Evolutionary conservation across 140 eudicot species (phyloP).

Genomic region (Bidens hawaiensis): DNA sequence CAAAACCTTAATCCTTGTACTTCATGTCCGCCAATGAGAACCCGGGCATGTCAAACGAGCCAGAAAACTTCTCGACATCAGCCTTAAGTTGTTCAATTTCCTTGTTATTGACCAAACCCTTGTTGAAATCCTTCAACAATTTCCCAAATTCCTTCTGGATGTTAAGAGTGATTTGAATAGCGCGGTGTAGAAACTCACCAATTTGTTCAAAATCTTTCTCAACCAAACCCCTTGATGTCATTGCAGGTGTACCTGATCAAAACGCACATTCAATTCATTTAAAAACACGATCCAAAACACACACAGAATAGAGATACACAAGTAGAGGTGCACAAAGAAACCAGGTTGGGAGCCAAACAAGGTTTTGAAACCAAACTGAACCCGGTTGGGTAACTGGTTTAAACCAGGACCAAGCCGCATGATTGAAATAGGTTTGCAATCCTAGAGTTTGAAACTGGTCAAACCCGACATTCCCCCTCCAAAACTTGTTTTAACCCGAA

Average conservation of each 20-base stretch:
- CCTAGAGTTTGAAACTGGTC: too few species aligned
- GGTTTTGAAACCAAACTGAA: too few species aligned
- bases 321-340: too few species aligned
- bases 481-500: too few species aligned
- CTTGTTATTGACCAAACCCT: constrained; percentile 86
- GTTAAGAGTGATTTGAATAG: constrained; percentile 64
- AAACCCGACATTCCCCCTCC: too few species aligned
- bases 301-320: background rate
- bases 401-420: too few species aligned
- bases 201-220: constrained; percentile 96
- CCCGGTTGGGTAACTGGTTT: too few species aligned
- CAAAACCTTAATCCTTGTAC: constrained; percentile 65
- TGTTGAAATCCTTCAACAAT: constrained; percentile 93
- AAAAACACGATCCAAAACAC: background rate
- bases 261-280: background rate
- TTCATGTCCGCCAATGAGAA: constrained; percentile 82
- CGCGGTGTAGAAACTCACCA: constrained; percentile 84
- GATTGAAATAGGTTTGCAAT: too few species aligned
- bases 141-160: constrained; percentile 91
- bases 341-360: too few species aligned
- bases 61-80: constrained; percentile 87
- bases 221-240: constrained; percentile 94
- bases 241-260: constrained; percentile 79
- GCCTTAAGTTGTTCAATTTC: constrained; percentile 80
- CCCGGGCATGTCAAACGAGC: constrained; percentile 96